Evolutionary conservation across 1,139 yeast genomes (phyloP), one percentile per base, ranked within the genome.

Genomic region (Pichia sp.): DNA sequence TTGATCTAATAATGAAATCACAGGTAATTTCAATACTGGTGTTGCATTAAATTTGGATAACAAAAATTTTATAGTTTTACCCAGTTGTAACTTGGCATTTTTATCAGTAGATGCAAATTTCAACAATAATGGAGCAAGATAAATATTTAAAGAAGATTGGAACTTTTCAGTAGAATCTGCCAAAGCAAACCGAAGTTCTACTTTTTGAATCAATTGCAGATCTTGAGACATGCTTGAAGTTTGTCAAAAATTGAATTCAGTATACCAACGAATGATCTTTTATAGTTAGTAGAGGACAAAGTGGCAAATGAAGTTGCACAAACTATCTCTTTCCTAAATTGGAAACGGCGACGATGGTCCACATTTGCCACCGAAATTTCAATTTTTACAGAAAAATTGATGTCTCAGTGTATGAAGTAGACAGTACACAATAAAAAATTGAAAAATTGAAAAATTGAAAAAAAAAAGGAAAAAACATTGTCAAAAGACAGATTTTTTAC

Each of bases 151-250:
- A 13, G 83, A 68, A 8, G 73, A 64, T 59, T 85, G 82, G 47
- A 89, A 75, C 59, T 84, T 85, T 3, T 67, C 71, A 48, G 83
- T 86, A 1, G 80, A 71, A 47, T 77, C 79, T 0, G 97, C 89
- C 43, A 92, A 68, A 1, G 95, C 94, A 40, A 92, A 73, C 45
- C 90, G 72, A 43, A 92, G 76, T 66, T 92, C 98, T 1, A 88
- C 97, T 60, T 79, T 82, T 60, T 80, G 80, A 40, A 85, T 73
- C 50, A 85, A 68, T 2, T 52, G 54, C 23, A 52, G 29, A 27
- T 53, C 56, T 11, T 46, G 45, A 5, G 43, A 44, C 47, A 44
- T 44, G 7, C 5, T 8, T 23, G 24, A n/a, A 3, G 12, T 13
- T 20, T 35, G 6, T 18, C 13, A 11, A 3, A 12, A 5, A 20